Evolutionary conservation across 192 early-diverging fungal genomes (phyloP).

Genomic region (Polychytrium aggregatum): DNA sequence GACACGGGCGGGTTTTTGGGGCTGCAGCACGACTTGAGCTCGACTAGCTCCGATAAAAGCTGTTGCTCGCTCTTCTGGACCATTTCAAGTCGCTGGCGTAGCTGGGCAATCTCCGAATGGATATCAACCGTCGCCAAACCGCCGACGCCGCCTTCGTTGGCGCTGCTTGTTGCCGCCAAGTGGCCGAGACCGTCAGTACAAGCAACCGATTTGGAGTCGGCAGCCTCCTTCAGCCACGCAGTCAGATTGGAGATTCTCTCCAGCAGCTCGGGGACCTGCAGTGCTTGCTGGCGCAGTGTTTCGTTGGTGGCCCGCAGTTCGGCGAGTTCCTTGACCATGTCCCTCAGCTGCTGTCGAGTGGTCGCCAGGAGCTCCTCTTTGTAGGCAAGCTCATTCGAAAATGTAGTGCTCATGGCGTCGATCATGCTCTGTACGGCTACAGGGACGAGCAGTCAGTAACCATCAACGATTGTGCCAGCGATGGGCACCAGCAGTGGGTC

Average conservation of each 20-base stretch:
- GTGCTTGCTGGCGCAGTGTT: constrained; percentile 16
- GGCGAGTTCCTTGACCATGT: constrained; percentile 25
- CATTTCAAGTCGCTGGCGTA: no score
- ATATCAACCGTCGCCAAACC: not conserved
- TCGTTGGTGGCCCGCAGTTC: constrained; percentile 22
- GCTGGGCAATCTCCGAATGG: no score
- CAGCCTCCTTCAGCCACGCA: constrained; percentile 17
- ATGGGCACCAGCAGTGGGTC: not conserved
- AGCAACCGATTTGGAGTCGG: constrained; percentile 3
- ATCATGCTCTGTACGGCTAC: not conserved
- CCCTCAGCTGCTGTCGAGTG: constrained; percentile 16
- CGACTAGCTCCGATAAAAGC: no score
- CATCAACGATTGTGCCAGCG: not conserved
- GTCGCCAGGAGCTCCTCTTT: constrained; percentile 19
- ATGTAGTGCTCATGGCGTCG: not conserved
- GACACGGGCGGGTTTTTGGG: no score
- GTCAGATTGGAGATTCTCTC: constrained; percentile 23
- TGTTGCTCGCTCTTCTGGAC: no score
- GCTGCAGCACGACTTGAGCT: no score
- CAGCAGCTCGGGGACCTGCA: constrained; percentile 24
- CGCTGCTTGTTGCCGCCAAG: not conserved
- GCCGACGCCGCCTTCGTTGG: not conserved
- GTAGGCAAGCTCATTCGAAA: constrained; percentile 2
- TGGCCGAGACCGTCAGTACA: not conserved
- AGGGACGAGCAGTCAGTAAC: no score